A percentile compares a stretch with the other conserved stretches of the same genome.
Evolutionary conservation across 345 rosid genomes (phyloP).

Genomic region (Excoecaria cochinchinensis): DNA sequence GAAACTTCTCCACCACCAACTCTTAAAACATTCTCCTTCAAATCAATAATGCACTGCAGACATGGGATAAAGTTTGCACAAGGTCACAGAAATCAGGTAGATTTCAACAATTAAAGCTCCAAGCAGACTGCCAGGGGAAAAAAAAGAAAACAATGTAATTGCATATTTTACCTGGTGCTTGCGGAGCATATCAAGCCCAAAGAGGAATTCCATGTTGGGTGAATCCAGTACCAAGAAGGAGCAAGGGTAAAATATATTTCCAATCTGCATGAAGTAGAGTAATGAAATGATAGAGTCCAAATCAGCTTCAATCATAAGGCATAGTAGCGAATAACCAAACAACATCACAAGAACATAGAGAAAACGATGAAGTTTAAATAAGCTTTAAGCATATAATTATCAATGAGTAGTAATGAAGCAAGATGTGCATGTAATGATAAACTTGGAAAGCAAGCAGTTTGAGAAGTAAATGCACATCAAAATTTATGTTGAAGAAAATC

Average conservation of each 20-base stretch:
- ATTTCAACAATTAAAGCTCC: conserved; percentile 7
- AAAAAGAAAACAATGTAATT: conserved; percentile 2
- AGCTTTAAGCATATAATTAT: background rate
- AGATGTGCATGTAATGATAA: background rate
- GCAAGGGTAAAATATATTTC: conserved; percentile 86
- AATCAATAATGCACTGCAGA: conserved; percentile 83
- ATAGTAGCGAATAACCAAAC: background rate
- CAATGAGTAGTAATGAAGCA: background rate
- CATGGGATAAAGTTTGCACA: conserved; percentile 15
- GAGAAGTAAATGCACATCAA: background rate
- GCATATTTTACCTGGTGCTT: conserved; percentile 84
- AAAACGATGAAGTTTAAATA: too few species aligned
- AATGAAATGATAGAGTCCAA: conserved; percentile 2
- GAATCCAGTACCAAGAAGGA: conserved; percentile 91
- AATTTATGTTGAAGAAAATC: too few species aligned
- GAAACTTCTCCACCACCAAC: conserved; percentile 97
- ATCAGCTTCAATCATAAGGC: conserved; percentile 1
- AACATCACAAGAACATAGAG: background rate
- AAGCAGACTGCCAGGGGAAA: background rate
- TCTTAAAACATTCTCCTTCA: conserved; percentile 82
- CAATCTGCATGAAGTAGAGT: conserved; percentile 51
- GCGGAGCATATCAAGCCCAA: conserved; percentile 99
- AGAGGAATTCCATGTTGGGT: conserved; percentile 94
- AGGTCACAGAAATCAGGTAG: conserved; percentile 6
- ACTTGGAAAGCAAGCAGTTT: background rate